These are phyloP conservation scores for Nevesoporus exiguus DNA, from an alignment of 768 basidiomycete species.

Conservation along the genomic window DNA sequence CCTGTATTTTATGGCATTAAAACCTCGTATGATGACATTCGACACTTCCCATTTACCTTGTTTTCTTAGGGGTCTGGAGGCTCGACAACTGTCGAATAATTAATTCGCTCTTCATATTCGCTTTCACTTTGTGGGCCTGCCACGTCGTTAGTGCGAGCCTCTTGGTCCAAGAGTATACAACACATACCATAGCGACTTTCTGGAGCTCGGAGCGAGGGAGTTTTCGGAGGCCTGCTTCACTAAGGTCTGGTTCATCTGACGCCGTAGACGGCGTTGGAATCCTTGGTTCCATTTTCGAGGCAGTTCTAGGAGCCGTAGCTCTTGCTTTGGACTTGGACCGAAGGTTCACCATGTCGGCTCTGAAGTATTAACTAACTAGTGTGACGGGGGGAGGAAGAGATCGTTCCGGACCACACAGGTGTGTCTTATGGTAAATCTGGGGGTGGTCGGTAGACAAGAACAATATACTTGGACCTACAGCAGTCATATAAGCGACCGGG, in stretches of 20 bases:
- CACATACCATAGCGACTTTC: constrained; percentile 25
- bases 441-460: neutral
- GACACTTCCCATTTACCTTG: constrained; percentile 7
- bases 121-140: constrained; percentile 22
- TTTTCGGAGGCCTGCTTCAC: constrained; percentile 19
- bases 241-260: neutral
- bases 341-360: constrained; percentile 5
- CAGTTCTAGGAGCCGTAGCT: neutral
- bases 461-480: constrained; percentile 1
- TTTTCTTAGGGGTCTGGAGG: constrained; percentile 7
- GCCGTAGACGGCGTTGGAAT: neutral
- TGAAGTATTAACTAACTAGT: neutral
- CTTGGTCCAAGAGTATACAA: neutral
- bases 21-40: neutral
- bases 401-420: neutral
- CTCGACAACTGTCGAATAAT: constrained; percentile 24
- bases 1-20: constrained; percentile 1
- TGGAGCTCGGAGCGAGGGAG: constrained; percentile 25
- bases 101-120: constrained; percentile 25
- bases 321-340: constrained; percentile 10
- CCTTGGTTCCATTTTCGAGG: neutral
- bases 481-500: neutral
- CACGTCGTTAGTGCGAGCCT: neutral
- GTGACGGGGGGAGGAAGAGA: neutral
- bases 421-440: neutral